Conservation (phyloP, 1,284 basidiomycete genomes). For the Papiliotrema fonsecae region DNA sequence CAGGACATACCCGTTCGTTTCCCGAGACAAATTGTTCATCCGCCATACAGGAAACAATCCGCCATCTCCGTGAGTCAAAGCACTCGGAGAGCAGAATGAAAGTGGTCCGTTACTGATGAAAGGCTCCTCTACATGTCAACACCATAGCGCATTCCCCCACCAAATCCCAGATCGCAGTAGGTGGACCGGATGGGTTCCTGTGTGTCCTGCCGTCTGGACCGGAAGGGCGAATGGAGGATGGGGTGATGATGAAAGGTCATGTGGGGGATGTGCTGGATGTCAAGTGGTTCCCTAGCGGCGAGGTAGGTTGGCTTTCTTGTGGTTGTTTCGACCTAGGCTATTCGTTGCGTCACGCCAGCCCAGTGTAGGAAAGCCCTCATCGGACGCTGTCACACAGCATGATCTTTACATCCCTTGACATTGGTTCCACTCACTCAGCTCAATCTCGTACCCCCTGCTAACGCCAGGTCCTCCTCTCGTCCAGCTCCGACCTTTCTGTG, state of each 20-base stretch:
- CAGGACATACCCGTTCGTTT: conserved; percentile 26
- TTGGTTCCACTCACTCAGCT: too few species aligned
- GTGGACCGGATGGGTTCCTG: conserved; percentile 47
- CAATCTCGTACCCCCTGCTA: too few species aligned
- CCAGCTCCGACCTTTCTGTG: conserved; percentile 46
- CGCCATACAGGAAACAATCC: conserved; percentile 29
- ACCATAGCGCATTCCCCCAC: conserved; percentile 37
- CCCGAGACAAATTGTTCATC: conserved; percentile 37
- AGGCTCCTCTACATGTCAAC: conserved; percentile 43
- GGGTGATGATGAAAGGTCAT: conserved; percentile 44
- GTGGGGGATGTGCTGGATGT: conserved; percentile 48
- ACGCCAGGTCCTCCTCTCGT: conserved; percentile 49
- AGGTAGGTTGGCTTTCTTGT: conserved; percentile 25
- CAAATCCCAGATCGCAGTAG: conserved; percentile 35
- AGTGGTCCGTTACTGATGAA: background rate
- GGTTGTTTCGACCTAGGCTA: background rate
- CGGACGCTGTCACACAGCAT: too few species aligned
- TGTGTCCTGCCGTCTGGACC: conserved; percentile 30
- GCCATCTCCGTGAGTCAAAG: conserved; percentile 23
- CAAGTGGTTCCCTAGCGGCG: conserved; percentile 42
- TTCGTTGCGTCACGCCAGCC: too few species aligned
- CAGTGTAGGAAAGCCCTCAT: too few species aligned
- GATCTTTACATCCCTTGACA: too few species aligned
- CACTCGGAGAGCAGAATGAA: background rate
- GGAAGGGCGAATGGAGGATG: conserved; percentile 6